Base-by-base conservation (phyloP, 2,329 filamentous ascomycete genomes). In the Immersiporthe knoxdaviesiana region DNA sequence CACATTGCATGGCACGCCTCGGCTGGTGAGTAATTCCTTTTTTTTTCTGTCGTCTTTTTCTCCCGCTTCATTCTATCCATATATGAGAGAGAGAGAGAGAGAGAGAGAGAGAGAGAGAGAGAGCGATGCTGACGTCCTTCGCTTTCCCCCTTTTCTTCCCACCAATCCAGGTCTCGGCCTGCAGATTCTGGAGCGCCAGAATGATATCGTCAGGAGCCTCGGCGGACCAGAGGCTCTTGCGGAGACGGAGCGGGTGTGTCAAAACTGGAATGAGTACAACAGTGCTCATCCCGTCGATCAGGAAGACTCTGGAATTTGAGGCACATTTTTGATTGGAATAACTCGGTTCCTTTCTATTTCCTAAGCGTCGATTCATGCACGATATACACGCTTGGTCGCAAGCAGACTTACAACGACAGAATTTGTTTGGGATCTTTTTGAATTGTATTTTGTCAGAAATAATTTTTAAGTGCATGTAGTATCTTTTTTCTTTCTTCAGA, bases 1-100 rank as follows among this genome's bases (percentile, higher is more conserved):
- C 80, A 82, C 69, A 82, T 82, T 67, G 78, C 79, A 21, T 83
- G 79, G 82, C 83, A 85, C 71, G 77, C 82, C 35, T 76, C 74
- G 52, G 63, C 67, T 47, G 69, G 67, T 67, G 41, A 67, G 69
- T 67, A n/a, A n/a, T 10, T 24, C 39, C 3, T 2, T 7, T 12
- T 60, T 32, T 12, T 11, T 2, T n/a, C 21, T 6, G 18, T 47
- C 16, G 4, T 32, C 11, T 12, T n/a, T 32, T 44, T 54, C 14
- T 30, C 21, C 21, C 24, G 10, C 1, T 44, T 7, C 7, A 10
- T 1, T 27, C 11, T 6, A 12, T 60, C 8, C 35, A 35, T 35
- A 35, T 35, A n/a, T n/a, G n/a, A n/a, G n/a, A n/a, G n/a, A n/a
- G n/a, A n/a, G n/a, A n/a, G n/a, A n/a, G n/a, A n/a, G n/a, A n/a